Evolutionary conservation across 164 flowering plant species (phyloP), one percentile per base, ranked within the genome.

Genomic region (Warburgia ugandensis): DNA sequence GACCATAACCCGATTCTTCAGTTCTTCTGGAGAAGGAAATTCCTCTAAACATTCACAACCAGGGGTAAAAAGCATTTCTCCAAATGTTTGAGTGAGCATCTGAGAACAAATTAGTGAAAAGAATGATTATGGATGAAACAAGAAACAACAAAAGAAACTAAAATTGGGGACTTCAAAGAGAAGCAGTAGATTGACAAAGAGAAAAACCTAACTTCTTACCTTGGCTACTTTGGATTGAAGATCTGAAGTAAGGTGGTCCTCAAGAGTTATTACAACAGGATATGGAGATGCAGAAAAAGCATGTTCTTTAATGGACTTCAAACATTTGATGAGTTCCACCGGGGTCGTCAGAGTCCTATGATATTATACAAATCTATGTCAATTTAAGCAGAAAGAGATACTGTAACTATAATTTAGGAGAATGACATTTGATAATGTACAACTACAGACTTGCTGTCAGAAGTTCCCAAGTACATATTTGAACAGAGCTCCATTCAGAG

Each of bases 181-280:
- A 45, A 10, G 2, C 20, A 12, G 31, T 4, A 31, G 27, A 31
- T 17, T 28, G 12, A 12, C 25, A 21, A 48, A 37, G 19, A 5
- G 16, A 38, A 38, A 38, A 13, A 1, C n/a, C 29, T 30, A 9
- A 29, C 19, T 10, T n/a, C 48, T 52, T 47, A 84, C 94, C 84
- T 76, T 68, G 16, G 94, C 94, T 53, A 74, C 85, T 81, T 77
- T 81, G 56, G 78, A 80, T 59, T 79, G 86, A 60, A 77, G 94
- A 16, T 76, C 75, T 26, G 79, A 68, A 2, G 88, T 75, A 41
- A 81, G 82, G 62, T 84, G 94, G 38, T 84, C 88, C 64, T 84
- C 94, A 17, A 84, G 59, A 49, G 94, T 84, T 37, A 84, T 69
- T 21, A 84, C 64, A 19, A 84, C 78, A 12, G 88, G 85, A 63